These are phyloP conservation scores for Vitis hybrid DNA, from an alignment of 177 flowering plant species.

Conservation along the genomic window DNA sequence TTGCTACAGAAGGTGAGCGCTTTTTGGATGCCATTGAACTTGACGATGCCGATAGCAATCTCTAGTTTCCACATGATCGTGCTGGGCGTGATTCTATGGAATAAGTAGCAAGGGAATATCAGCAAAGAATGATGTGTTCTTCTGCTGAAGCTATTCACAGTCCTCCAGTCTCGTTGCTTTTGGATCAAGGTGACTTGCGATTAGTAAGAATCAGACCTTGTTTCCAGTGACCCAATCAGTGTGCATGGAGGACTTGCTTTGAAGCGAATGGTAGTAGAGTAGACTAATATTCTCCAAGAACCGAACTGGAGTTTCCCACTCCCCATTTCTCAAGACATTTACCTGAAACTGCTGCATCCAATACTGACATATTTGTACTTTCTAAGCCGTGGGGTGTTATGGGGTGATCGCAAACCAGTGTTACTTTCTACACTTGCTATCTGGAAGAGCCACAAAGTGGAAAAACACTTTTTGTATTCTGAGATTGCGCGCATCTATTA, in stretches of 20 bases:
- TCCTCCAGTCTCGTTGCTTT: slow-evolving; percentile 37
- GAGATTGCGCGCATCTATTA: no score
- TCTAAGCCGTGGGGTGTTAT: slow-evolving; percentile 86
- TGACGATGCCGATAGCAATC: no score
- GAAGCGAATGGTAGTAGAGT: slow-evolving; percentile 58
- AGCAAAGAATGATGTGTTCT: slow-evolving; percentile 62
- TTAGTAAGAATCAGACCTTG: slow-evolving; percentile 59
- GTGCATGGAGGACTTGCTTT: slow-evolving; percentile 65
- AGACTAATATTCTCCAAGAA: slow-evolving; percentile 51
- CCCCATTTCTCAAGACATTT: slow-evolving; percentile 71
- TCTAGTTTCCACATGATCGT: no score
- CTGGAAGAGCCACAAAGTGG: no score
- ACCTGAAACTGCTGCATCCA: slow-evolving; percentile 69
- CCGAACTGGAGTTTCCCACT: slow-evolving; percentile 36
- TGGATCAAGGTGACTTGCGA: slow-evolving; percentile 34
- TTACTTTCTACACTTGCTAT: no score
- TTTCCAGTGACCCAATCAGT: slow-evolving; percentile 63
- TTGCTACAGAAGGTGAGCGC: no score
- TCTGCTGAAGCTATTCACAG: slow-evolving; percentile 58
- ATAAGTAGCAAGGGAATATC: slow-evolving; percentile 27
- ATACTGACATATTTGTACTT: slow-evolving; percentile 91
- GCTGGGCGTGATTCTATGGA: background rate
- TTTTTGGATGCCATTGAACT: no score
- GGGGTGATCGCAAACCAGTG: slow-evolving; percentile 37
- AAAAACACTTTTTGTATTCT: no score